Conservation (phyloP, 192 early-diverging fungal genomes). For the Thamnidium elegans region DNA sequence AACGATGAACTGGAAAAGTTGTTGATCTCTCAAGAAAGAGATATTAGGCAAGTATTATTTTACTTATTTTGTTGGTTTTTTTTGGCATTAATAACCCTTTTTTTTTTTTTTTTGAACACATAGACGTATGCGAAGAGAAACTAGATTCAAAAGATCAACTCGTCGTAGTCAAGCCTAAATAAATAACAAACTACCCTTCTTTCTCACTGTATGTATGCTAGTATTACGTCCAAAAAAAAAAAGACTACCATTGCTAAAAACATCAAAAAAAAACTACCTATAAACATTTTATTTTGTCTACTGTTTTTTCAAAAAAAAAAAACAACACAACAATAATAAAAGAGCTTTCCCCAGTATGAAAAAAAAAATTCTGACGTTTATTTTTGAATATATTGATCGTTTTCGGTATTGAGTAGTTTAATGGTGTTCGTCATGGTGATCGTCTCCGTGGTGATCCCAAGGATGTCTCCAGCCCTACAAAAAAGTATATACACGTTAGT, state of each 20-base stretch:
- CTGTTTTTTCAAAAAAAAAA: not conserved
- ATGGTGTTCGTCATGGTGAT: slow-evolving; percentile 38
- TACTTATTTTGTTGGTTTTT: no score
- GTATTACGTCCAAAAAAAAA: no score
- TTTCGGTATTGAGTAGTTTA: not conserved
- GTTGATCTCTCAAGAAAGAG: slow-evolving; percentile 52
- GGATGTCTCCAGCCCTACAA: slow-evolving; percentile 64
- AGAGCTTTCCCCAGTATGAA: not conserved
- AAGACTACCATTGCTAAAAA: not conserved
- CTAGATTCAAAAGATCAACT: slow-evolving; percentile 30
- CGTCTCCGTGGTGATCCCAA: slow-evolving; percentile 64
- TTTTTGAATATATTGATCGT: not conserved
- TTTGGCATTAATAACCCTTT: no score
- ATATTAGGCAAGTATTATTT: slow-evolving; percentile 32
- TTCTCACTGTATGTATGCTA: no score
- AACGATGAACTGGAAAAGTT: slow-evolving; percentile 62
- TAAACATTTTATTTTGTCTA: not conserved
- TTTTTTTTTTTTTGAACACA: not conserved
- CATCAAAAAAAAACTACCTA: not conserved
- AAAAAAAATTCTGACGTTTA: not conserved
- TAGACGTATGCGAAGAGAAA: slow-evolving; percentile 31
- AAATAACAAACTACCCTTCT: not conserved
- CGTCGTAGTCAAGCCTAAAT: slow-evolving; percentile 4
- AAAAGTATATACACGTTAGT: not conserved
- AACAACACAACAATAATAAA: not conserved